A percentile compares a stretch with the other conserved stretches of the same genome.
Evolutionary conservation across 371 early-diverging fungal species (phyloP).

Genomic region (Batrachochytrium dendrobatidis): DNA sequence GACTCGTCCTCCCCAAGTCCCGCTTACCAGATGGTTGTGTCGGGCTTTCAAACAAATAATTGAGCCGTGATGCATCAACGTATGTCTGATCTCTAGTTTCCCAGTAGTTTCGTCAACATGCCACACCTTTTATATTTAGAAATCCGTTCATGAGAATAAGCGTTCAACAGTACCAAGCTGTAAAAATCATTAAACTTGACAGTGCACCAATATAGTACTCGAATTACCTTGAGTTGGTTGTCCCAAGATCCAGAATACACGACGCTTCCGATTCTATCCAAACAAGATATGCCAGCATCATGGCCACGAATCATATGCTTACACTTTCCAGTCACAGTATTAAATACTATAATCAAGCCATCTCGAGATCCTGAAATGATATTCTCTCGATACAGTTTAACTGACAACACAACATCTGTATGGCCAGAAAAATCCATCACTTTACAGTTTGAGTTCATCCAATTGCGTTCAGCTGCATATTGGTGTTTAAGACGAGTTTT

Average conservation of each 20-base stretch:
- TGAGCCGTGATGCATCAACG: not conserved
- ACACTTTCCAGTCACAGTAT: not conserved
- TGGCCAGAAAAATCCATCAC: not conserved
- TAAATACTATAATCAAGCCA: not conserved
- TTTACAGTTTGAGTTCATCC: not conserved
- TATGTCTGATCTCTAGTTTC: not conserved
- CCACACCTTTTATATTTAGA: not conserved
- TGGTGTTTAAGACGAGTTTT: not conserved
- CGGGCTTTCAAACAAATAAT: not conserved
- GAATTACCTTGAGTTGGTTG: not conserved
- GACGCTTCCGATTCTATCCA: not conserved
- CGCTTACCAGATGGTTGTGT: not conserved
- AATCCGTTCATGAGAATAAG: not conserved
- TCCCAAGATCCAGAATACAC: constrained; percentile 1
- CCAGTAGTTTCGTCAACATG: not conserved
- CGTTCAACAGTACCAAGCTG: not conserved
- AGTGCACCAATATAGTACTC: not conserved
- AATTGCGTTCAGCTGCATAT: not conserved
- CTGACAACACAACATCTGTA: constrained; percentile 1
- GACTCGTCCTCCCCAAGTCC: not conserved
- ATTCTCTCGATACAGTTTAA: not conserved
- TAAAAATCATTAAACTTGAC: too few relatives aligned
- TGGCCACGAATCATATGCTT: not conserved
- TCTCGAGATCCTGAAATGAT: not conserved
- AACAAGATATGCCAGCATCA: not conserved